phyloP scores from a whole-genome alignment of 2,329 filamentous ascomycete genomes.

The Daldinia eschscholtzii region DNA sequence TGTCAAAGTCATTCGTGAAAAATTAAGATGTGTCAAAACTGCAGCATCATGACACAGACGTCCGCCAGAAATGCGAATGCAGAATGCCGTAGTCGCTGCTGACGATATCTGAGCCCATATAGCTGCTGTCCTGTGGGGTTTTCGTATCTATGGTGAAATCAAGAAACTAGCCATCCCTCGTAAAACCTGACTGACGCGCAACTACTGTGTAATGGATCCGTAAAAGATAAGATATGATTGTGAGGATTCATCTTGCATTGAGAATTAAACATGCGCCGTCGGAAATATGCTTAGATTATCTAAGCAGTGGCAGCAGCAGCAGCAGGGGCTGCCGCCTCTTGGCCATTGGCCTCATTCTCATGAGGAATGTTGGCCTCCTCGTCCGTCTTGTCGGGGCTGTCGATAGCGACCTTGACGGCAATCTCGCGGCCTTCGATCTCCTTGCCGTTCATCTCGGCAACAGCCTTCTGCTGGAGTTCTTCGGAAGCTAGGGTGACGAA shows the following conservation, averaged over 20 bases:
- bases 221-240: slow-evolving; percentile 40
- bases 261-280: slow-evolving; percentile 44
- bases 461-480: slow-evolving; percentile 97
- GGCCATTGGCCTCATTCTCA: slow-evolving; percentile 60
- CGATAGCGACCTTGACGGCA: slow-evolving; percentile 99
- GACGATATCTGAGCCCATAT: slow-evolving; percentile 49
- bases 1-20: slow-evolving; percentile 53
- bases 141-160: slow-evolving; percentile 52
- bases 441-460: slow-evolving; percentile 98
- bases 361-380: slow-evolving; percentile 79
- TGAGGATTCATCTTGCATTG: slow-evolving; percentile 45
- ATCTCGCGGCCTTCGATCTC: slow-evolving; percentile 99
- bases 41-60: slow-evolving; percentile 37
- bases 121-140: slow-evolving; percentile 45
- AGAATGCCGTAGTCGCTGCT: slow-evolving; percentile 40
- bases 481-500: slow-evolving; percentile 97
- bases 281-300: slow-evolving; percentile 39
- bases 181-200: slow-evolving; percentile 43
- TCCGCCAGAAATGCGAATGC: slow-evolving; percentile 44
- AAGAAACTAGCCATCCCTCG: slow-evolving; percentile 44
- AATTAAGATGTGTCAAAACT: slow-evolving; percentile 48
- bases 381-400: slow-evolving; percentile 95
- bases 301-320: slow-evolving; percentile 53
- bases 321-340: slow-evolving; percentile 54
- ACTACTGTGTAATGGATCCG: slow-evolving; percentile 46